A percentile compares a stretch with the other conserved stretches of the same genome.
phyloP scores from a whole-genome alignment of 1,139 yeast genomes.

The Kodamaea ohmeri region DNA sequence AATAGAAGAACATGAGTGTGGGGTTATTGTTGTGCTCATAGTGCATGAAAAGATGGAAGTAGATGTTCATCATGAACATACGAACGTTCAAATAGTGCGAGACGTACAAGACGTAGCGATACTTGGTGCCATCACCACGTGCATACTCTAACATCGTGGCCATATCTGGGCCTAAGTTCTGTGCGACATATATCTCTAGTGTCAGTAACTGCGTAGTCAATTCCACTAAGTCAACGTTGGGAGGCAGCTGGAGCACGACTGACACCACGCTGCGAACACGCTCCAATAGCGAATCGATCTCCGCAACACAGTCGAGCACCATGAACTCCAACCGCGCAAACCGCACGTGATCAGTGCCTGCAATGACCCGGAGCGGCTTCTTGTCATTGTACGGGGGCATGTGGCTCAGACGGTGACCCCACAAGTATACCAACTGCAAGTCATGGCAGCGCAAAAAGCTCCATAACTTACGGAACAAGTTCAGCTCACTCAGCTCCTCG shows the following conservation, averaged over 20 bases:
- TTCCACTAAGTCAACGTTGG: constrained; percentile 10
- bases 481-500: constrained; percentile 14
- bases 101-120: constrained; percentile 5
- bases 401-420: constrained; percentile 30
- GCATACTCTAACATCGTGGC: constrained; percentile 6
- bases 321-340: constrained; percentile 2
- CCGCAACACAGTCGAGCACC: neutral
- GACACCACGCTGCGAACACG: neutral
- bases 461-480: constrained; percentile 19
- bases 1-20: constrained; percentile 16
- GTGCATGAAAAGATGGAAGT: constrained; percentile 18
- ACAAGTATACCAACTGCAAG: constrained; percentile 25
- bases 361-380: constrained; percentile 20
- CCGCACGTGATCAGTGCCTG: neutral
- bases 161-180: constrained; percentile 6
- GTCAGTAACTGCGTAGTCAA: constrained; percentile 12
- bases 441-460: constrained; percentile 26
- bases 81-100: constrained; percentile 14
- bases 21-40: constrained; percentile 15
- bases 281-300: constrained; percentile 1
- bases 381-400: constrained; percentile 27
- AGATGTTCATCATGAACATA: constrained; percentile 14
- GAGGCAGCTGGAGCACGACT: constrained; percentile 4
- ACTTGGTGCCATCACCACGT: constrained; percentile 4
- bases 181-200: constrained; percentile 12